These are phyloP conservation scores for Irpex rosettiformis DNA, from an alignment of 1,284 basidiomycete genomes.

Conservation along the genomic window DNA sequence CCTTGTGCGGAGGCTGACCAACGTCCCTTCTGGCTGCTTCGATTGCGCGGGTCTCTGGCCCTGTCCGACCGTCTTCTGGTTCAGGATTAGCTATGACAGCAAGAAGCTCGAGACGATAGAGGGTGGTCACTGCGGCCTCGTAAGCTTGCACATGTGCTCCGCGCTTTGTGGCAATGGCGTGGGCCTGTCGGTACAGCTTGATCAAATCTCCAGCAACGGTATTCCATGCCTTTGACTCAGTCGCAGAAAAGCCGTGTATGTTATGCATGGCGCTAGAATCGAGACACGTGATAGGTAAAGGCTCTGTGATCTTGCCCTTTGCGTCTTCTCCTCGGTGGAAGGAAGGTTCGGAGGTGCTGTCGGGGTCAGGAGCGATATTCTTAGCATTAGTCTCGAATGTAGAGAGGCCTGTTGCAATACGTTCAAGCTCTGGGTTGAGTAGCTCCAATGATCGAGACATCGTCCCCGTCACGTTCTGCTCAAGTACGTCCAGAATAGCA, in stretches of 20 bases:
- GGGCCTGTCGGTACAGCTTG: constrained; percentile 32
- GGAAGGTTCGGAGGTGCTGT: constrained; percentile 8
- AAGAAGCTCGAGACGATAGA: constrained; percentile 44
- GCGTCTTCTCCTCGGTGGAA: constrained; percentile 7
- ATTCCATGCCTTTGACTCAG: constrained; percentile 34
- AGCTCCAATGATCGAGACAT: constrained; percentile 41
- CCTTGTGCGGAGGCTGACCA: constrained; percentile 49
- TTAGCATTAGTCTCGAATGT: constrained; percentile 11
- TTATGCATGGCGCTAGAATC: constrained; percentile 12
- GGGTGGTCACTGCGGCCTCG: constrained; percentile 43
- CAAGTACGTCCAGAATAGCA: constrained; percentile 57
- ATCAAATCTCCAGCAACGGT: constrained; percentile 28
- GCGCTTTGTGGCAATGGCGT: constrained; percentile 35
- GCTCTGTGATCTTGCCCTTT: constrained; percentile 7
- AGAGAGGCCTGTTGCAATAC: constrained; percentile 16
- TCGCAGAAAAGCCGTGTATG: constrained; percentile 30
- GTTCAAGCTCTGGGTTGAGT: constrained; percentile 27
- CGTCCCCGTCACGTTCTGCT: constrained; percentile 50
- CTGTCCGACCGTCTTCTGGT: constrained; percentile 25
- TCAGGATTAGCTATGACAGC: constrained; percentile 28
- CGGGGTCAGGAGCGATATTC: constrained; percentile 8
- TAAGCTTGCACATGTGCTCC: constrained; percentile 48
- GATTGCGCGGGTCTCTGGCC: constrained; percentile 41
- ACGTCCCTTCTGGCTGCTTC: constrained; percentile 40
- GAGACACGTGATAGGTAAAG: constrained; percentile 14